Evolutionary conservation across 1,139 yeast species (phyloP).

Genomic region (Suhomyces choctaworum): DNA sequence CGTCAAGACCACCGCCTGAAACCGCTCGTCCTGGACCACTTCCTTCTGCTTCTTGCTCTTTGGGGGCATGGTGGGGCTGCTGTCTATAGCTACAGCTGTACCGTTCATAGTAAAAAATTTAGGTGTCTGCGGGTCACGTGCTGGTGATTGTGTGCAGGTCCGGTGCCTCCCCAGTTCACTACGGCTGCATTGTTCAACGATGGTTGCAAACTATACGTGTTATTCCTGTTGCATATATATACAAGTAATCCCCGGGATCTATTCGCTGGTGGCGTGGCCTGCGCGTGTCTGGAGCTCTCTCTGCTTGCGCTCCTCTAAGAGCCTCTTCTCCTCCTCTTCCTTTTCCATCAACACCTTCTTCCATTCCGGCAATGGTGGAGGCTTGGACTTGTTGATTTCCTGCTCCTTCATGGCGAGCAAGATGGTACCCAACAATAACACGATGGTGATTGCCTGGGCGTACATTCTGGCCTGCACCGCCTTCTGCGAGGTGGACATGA

Average conservation of each 20-base stretch:
- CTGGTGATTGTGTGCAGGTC: too few relatives aligned
- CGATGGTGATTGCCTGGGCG: constrained; percentile 79
- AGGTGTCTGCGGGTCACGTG: too few relatives aligned
- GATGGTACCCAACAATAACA: constrained; percentile 61
- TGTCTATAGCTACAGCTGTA: too few relatives aligned
- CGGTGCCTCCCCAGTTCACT: too few relatives aligned
- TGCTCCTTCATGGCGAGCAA: constrained; percentile 65
- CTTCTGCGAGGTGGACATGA: constrained; percentile 79
- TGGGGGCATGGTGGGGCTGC: constrained; percentile 36
- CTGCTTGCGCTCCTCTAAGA: not conserved
- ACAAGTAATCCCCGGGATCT: too few relatives aligned
- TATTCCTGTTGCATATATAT: too few relatives aligned
- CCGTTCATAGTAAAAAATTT: constrained; percentile 5
- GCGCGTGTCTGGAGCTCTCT: not conserved
- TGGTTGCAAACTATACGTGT: too few relatives aligned
- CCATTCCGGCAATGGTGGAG: constrained; percentile 45
- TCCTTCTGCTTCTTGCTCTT: constrained; percentile 56
- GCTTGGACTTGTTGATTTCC: constrained; percentile 39
- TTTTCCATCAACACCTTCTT: constrained; percentile 28
- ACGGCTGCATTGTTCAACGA: too few relatives aligned
- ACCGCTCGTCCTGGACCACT: constrained; percentile 64
- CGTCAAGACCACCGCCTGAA: constrained; percentile 91
- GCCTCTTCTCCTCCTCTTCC: constrained; percentile 24
- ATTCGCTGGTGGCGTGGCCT: not conserved
- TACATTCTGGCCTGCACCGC: constrained; percentile 92